Conservation (phyloP, 2,329 filamentous ascomycete genomes). For the Ophiocordyceps robertsii region DNA sequence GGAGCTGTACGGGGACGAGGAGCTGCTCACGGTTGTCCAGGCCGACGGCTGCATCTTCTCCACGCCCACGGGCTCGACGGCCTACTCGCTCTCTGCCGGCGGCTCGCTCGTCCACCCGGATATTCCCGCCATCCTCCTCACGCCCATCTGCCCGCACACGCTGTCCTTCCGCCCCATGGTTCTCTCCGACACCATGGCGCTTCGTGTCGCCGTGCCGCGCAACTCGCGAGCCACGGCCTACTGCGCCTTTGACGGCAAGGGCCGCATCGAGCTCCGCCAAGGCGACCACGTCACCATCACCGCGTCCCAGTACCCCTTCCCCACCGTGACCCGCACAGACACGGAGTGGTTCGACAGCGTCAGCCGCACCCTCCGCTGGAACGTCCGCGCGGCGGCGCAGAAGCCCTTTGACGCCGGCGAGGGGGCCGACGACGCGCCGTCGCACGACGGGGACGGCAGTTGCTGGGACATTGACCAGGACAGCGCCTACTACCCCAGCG, state of each 20-base stretch:
- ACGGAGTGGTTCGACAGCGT: constrained; percentile 97
- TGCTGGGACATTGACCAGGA: constrained; percentile 96
- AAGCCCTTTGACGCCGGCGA: constrained; percentile 62
- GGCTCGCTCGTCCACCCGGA: constrained; percentile 93
- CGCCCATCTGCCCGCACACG: constrained; percentile 94
- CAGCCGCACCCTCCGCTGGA: constrained; percentile 85
- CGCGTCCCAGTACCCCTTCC: constrained; percentile 92
- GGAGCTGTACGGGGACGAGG: constrained; percentile 89
- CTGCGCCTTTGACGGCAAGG: constrained; percentile 95
- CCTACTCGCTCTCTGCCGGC: constrained; percentile 90
- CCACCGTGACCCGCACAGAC: constrained; percentile 79
- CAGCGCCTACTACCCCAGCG: constrained; percentile 54
- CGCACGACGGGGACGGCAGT: constrained; percentile 37
- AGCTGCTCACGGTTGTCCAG: constrained; percentile 88
- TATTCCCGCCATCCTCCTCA: constrained; percentile 91
- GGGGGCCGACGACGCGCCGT: constrained; percentile 17
- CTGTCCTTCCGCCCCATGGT: constrained; percentile 97
- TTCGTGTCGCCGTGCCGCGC: constrained; percentile 76
- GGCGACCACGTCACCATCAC: constrained; percentile 95
- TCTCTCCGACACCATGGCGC: constrained; percentile 82
- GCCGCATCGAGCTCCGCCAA: constrained; percentile 79
- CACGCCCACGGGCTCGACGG: constrained; percentile 87
- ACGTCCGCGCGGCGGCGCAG: constrained; percentile 80
- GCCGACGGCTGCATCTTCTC: constrained; percentile 97
- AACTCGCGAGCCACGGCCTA: constrained; percentile 86